These are phyloP conservation scores for Dothistroma pini DNA, from an alignment of 2,329 filamentous ascomycete genomes.

Conservation along the genomic window DNA sequence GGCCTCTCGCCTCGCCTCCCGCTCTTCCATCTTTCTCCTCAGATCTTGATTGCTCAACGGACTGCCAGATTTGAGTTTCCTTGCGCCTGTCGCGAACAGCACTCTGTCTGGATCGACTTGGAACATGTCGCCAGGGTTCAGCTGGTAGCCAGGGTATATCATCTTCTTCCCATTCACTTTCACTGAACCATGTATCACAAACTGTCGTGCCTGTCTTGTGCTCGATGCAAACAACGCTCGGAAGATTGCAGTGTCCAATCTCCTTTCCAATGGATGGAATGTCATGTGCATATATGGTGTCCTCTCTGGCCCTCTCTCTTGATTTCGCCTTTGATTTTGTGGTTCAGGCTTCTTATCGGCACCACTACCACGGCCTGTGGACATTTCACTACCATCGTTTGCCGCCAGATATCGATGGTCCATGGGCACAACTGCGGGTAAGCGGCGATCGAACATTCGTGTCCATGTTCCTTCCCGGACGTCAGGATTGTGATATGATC, in stretches of 20 bases:
- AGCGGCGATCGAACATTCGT: slow-evolving; percentile 80
- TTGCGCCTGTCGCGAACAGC: slow-evolving; percentile 77
- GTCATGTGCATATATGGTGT: slow-evolving; percentile 97
- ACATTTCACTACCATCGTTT: slow-evolving; percentile 77
- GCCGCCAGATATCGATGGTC: slow-evolving; percentile 72
- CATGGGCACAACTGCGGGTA: slow-evolving; percentile 83
- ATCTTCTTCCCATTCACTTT: slow-evolving; percentile 99
- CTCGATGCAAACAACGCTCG: slow-evolving; percentile 91
- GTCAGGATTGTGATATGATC: slow-evolving; percentile 92
- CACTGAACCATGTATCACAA: slow-evolving; percentile 87
- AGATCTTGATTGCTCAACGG: slow-evolving; percentile 27
- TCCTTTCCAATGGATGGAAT: slow-evolving; percentile 84
- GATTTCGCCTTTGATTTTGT: slow-evolving; percentile 9
- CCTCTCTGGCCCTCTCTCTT: slow-evolving; percentile 34
- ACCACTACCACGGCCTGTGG: slow-evolving; percentile 79
- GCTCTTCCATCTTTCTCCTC: slow-evolving; percentile 16
- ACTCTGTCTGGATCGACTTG: slow-evolving; percentile 88
- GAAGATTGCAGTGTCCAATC: slow-evolving; percentile 92
- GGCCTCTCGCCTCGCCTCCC: slow-evolving; percentile 22
- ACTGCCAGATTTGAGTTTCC: slow-evolving; percentile 37
- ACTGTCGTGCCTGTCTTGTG: slow-evolving; percentile 86
- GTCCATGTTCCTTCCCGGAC: slow-evolving; percentile 91
- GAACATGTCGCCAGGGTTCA: slow-evolving; percentile 98
- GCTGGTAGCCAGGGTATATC: slow-evolving; percentile 82
- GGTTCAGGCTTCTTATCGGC: slow-evolving; percentile 36